A percentile compares a stretch with the other conserved stretches of the same genome.
Conservation (phyloP, 176 grass and related monocot genomes). For the Cenchrus fungigraminus region DNA sequence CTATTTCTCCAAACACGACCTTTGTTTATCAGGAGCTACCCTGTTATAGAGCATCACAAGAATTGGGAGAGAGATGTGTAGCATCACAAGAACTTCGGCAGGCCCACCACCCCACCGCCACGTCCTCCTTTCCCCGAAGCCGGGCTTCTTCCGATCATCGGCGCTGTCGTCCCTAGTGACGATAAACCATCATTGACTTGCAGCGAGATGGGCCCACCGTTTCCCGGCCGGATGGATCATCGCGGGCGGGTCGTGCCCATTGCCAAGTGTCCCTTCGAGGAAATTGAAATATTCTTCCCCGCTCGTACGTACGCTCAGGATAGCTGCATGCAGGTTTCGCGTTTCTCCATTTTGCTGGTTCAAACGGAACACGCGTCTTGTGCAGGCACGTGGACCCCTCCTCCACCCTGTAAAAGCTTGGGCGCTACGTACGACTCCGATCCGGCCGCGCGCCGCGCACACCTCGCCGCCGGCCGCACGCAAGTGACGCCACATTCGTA, state of each 20-base stretch:
- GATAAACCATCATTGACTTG: not conserved
- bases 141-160: not conserved
- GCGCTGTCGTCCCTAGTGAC: not conserved
- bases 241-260: not conserved
- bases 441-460: not conserved
- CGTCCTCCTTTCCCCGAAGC: not conserved
- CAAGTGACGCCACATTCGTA: constrained; percentile 19
- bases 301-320: not conserved
- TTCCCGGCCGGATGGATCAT: not conserved
- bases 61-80: too few relatives aligned
- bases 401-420: not conserved
- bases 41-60: too few relatives aligned
- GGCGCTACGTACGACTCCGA: not conserved
- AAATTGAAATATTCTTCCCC: not conserved
- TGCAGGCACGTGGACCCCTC: constrained; percentile 16
- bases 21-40: too few relatives aligned
- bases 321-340: not conserved
- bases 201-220: too few relatives aligned
- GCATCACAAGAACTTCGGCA: too few relatives aligned
- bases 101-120: not conserved
- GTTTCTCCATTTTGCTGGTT: not conserved
- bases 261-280: not conserved
- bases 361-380: constrained; percentile 3
- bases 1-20: too few relatives aligned
- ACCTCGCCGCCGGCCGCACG: not conserved